Base-by-base conservation (phyloP, 768 basidiomycete species). In the Calocera viscosa region DNA sequence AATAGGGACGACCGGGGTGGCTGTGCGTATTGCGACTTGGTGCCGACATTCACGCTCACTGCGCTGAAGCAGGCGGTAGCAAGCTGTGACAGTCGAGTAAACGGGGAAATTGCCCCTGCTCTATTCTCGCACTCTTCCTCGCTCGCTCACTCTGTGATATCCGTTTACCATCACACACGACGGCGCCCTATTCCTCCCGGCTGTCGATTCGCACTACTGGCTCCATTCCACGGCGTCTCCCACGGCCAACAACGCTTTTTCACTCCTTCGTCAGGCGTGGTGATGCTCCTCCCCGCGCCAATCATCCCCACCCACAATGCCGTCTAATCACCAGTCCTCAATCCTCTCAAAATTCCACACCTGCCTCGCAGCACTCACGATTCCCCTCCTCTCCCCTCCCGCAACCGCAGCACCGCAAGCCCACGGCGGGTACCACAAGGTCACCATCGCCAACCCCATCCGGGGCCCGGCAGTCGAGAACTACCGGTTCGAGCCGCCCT, bases 251-350 rank as follows among this genome's bases (percentile, higher is more conserved):
- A 12, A 26, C 11, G 14, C 22, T 2, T 30, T 60, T 12, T 16
- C 53, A 11, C 24, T 60, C 53, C 24, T 47, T 19, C 8, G 7
- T 19, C 43, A 7, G 14, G 43, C 53, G 53, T 28, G 53, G 53
- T 60, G 53, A 60, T 60, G 53, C 11, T 32, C 5, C 24, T 19
- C 24, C 53, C 30, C 24, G 5, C 26, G 30, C 53, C 22, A 11
- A 60, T 60, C 53, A 60, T 26, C 5, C 30, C 16, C 2, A 2
- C 53, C 53, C 53, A 26, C 14, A 12, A 60, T 60, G 53, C 53
- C 53, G 22, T 60, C 53, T 60, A 60, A 60, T 60, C 26, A 60
- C 53, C 53, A 60, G 16, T 60, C 24, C 53, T 60, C 53, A 32
- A 12, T 60, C 53, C 53, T 60, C 30, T 28, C 53, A 60, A 60